Percentiles rank a stretch among this genome's conserved stretches.
These are phyloP conservation scores for Massariosphaeria phaeospora DNA, from an alignment of 495 filamentous ascomycete species.

Conservation along the genomic window DNA sequence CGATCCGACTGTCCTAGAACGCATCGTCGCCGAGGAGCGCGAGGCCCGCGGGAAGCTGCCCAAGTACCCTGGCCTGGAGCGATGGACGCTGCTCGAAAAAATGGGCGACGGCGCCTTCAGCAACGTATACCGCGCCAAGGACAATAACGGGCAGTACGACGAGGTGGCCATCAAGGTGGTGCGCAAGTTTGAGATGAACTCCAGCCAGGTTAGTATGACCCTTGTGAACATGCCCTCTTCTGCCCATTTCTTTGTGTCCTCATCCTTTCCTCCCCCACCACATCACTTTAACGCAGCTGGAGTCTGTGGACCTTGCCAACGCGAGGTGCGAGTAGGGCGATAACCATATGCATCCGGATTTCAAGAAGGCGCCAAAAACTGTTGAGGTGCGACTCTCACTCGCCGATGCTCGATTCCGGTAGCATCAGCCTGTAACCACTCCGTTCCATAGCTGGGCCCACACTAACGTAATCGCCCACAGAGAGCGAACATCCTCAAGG, in stretches of 20 bases:
- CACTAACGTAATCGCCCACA: constrained; percentile 47
- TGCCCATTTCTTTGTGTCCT: constrained; percentile 30
- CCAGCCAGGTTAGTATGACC: constrained; percentile 74
- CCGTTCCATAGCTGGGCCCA: not conserved
- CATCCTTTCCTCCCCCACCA: constrained; percentile 24
- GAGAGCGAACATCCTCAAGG: constrained; percentile 95
- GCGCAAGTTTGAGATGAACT: constrained; percentile 97
- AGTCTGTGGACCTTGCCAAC: constrained; percentile 41
- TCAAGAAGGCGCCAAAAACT: constrained; percentile 88
- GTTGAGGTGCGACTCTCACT: constrained; percentile 82
- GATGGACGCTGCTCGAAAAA: constrained; percentile 88
- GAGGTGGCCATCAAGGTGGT: constrained; percentile 98
- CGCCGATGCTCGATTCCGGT: constrained; percentile 30
- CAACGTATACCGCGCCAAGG: constrained; percentile 89
- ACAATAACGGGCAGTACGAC: constrained; percentile 59
- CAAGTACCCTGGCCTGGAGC: constrained; percentile 82
- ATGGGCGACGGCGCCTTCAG: constrained; percentile 99
- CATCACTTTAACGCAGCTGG: constrained; percentile 35
- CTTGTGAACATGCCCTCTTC: constrained; percentile 16
- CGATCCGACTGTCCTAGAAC: constrained; percentile 65
- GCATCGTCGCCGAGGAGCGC: constrained; percentile 86
- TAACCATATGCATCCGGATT: constrained; percentile 85
- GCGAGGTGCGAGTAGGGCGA: constrained; percentile 58
- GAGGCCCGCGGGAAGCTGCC: constrained; percentile 79
- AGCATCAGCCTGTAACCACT: not conserved